Base-by-base conservation (phyloP, 2,329 filamentous ascomycete genomes). In the Diaporthe nobilis region DNA sequence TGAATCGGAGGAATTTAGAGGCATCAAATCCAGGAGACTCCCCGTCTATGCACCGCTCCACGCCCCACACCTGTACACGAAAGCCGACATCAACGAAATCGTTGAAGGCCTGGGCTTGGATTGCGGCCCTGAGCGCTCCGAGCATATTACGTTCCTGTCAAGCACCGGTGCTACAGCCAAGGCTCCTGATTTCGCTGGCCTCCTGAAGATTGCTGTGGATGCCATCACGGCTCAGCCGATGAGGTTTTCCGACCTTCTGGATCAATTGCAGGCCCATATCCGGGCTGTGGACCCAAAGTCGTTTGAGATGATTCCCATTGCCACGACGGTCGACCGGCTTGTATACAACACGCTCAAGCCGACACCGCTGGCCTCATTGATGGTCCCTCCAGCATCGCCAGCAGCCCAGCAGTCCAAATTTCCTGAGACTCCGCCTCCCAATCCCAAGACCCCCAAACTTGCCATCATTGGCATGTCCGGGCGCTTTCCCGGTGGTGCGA, bases 401-500 rank as follows among this genome's bases (percentile, higher is more conserved):
- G 31, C 31, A 13, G 31, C 9, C 31, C 31, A 37, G 31, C 31
- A 20, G 31, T 60, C 55, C 3, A 60, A 3, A 7, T 60, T 60
- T 13, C 55, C 55, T 3, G 31, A 60, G 7, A 60, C 8, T n/a
- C 55, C 55, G n/a, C 55, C 55, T 37, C 55, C 55, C 15, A 60
- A 37, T 15, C 55, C 55, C 7, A 71, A 44, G 28, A 60, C 25
- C 13, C 68, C 91, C 81, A 95, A 95, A 83, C 90, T 97, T 77
- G 95, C 95, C 74, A 96, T 98, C 77, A 93, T 97, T 44, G 95
- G 95, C 70, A 94, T 95, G 90, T 63, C 58, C 3, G 58, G 58
- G 15, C 58, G 58, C 58, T 63, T 63, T 10, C 58, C 58, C 4
- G 58, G 58, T 12, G 79, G 78, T 44, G 68, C 78, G 12, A 60